Conservation (phyloP, 2,329 filamentous ascomycete genomes). For the Pseudopithomyces maydicus region DNA sequence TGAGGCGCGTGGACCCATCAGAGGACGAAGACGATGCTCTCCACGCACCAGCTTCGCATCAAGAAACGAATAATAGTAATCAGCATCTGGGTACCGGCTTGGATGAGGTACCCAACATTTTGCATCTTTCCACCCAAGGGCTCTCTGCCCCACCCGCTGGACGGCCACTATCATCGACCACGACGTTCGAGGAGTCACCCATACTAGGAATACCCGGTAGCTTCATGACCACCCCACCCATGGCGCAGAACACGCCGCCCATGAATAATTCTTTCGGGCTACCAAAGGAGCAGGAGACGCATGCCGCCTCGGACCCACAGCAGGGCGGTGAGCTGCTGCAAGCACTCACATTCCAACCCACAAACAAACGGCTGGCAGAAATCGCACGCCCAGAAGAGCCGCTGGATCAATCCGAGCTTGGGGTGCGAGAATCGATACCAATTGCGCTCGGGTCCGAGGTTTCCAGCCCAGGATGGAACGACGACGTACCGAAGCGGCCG, state of each 20-base stretch:
- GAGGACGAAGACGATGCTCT: constrained; percentile 1
- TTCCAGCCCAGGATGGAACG: constrained; percentile 24
- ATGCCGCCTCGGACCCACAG: constrained; percentile 2
- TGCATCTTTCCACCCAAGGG: constrained; percentile 34
- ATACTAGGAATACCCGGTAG: constrained; percentile 69
- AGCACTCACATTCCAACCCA: constrained; percentile 32
- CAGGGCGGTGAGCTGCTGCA: constrained; percentile 33
- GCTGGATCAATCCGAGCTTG: constrained; percentile 50
- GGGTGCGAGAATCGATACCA: constrained; percentile 60
- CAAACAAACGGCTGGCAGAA: constrained; percentile 14
- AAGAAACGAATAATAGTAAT: constrained; percentile 5
- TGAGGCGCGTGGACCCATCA: constrained; percentile 10
- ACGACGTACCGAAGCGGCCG: background rate
- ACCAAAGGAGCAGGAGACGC: constrained; percentile 9
- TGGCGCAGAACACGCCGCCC: constrained; percentile 30
- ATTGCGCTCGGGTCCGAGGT: constrained; percentile 58
- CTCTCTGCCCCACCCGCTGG: constrained; percentile 35
- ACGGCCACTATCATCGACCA: constrained; percentile 42
- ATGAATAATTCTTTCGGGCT: constrained; percentile 11
- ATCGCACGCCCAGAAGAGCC: constrained; percentile 24
- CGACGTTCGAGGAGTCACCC: constrained; percentile 65
- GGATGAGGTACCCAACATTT: constrained; percentile 17
- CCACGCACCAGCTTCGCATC: background rate
- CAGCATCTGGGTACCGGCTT: constrained; percentile 11
- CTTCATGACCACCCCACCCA: constrained; percentile 54